phyloP scores from a whole-genome alignment of 805 yeast species.

The Metschnikowia chrysomelidarum region DNA sequence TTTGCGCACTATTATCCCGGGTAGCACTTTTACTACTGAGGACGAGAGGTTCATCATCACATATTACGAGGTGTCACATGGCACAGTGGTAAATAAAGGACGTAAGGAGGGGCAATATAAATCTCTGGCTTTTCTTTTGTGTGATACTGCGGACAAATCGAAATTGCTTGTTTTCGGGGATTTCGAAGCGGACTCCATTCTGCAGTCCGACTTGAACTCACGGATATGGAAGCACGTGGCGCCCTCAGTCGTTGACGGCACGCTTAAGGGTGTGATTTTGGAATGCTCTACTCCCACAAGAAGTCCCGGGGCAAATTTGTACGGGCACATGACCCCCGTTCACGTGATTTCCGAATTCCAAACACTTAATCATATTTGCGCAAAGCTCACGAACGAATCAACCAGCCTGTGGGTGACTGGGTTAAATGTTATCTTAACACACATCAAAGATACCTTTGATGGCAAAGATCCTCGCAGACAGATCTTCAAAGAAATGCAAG shows the following conservation, averaged over 20 bases:
- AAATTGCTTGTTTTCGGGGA: constrained; percentile 76
- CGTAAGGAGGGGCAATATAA: constrained; percentile 25
- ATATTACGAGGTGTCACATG: constrained; percentile 37
- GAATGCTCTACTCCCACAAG: constrained; percentile 66
- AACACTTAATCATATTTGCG: constrained; percentile 18
- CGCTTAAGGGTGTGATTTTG: constrained; percentile 57
- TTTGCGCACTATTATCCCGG: constrained; percentile 18
- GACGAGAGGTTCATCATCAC: constrained; percentile 23
- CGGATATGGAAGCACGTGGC: constrained; percentile 60
- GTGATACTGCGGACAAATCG: constrained; percentile 29
- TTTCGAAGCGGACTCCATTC: constrained; percentile 63
- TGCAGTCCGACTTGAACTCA: constrained; percentile 36
- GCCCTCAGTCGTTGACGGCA: constrained; percentile 36
- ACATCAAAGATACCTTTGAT: constrained; percentile 30
- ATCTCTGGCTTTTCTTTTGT: constrained; percentile 62
- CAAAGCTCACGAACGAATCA: background rate
- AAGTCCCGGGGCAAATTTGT: constrained; percentile 46
- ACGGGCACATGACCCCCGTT: constrained; percentile 79
- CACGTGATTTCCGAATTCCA: constrained; percentile 58
- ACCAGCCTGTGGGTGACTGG: constrained; percentile 27
- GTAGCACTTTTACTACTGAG: constrained; percentile 15
- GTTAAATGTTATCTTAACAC: constrained; percentile 48
- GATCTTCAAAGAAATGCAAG: constrained; percentile 50
- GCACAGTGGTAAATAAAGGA: constrained; percentile 18
- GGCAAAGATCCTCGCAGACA: constrained; percentile 54